These are phyloP conservation scores for Theobroma grandiflorum DNA, from an alignment of 441 rosid genomes.

Conservation along the genomic window DNA sequence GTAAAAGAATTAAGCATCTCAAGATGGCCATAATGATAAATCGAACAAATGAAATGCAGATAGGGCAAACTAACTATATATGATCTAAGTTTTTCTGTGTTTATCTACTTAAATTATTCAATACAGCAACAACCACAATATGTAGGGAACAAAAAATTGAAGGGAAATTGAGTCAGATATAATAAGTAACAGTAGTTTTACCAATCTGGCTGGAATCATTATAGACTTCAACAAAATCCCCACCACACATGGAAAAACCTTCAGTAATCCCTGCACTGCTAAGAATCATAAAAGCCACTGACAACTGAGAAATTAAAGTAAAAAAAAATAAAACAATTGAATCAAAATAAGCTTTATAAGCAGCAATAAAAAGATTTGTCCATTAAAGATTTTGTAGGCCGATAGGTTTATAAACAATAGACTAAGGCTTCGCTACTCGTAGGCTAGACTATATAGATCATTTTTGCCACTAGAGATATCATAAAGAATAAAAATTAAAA, in stretches of 20 bases:
- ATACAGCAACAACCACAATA: constrained; percentile 11
- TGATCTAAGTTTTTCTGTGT: no score
- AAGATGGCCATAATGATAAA: no score
- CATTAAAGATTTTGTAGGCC: constrained; percentile 10
- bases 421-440: not conserved
- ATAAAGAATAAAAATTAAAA: constrained; percentile 8
- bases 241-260: constrained; percentile 99
- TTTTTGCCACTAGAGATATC: not conserved
- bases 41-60: no score
- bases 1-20: no score
- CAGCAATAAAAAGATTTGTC: not conserved
- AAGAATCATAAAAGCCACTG: constrained; percentile 28
- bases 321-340: constrained; percentile 6
- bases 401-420: not conserved
- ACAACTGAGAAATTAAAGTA: constrained; percentile 22
- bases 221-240: constrained; percentile 98
- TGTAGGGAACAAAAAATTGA: not conserved
- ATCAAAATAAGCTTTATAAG: not conserved
- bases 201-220: constrained; percentile 83
- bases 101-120: not conserved
- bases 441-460: not conserved
- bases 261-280: constrained; percentile 98
- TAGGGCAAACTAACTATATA: no score
- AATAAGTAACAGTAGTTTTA: constrained; percentile 39
- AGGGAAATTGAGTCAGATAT: not conserved